Evolutionary conservation across 106 monocot genomes (phyloP).

Genomic region (Xerophyta viscosa): DNA sequence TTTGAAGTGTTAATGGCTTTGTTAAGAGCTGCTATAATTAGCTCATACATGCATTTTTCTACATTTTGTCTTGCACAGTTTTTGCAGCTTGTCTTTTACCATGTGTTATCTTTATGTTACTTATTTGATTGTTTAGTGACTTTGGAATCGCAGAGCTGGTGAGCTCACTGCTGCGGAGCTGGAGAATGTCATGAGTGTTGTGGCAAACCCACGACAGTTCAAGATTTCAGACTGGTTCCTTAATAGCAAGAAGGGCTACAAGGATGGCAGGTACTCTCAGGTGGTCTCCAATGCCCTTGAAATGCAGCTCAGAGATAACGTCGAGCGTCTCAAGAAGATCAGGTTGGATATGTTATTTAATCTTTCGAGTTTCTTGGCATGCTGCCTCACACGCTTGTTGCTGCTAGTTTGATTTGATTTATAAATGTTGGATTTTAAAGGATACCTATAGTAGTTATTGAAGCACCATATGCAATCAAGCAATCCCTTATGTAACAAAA

Average conservation of each 20-base stretch:
- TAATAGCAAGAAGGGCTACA: conserved; percentile 88
- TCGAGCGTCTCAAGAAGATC: conserved; percentile 67
- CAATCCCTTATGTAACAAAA: no score
- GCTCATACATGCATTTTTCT: no score
- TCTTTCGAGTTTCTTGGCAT: neutral
- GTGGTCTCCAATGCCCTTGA: conserved; percentile 74
- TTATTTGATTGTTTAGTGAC: neutral
- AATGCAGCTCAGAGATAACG: conserved; percentile 82
- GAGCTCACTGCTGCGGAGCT: conserved; percentile 63
- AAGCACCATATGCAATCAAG: neutral
- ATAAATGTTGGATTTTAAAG: neutral
- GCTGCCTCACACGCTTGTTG: neutral
- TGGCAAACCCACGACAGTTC: conserved; percentile 73
- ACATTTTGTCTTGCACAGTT: no score
- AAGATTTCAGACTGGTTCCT: conserved; percentile 90
- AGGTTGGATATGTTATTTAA: conserved; percentile 16
- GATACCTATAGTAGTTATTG: neutral
- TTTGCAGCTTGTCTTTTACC: neutral
- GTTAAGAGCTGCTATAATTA: no score
- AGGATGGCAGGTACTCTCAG: conserved; percentile 75
- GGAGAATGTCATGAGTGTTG: conserved; percentile 60
- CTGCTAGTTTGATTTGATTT: neutral
- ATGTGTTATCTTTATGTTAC: neutral
- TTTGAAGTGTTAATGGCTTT: no score
- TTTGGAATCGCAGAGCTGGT: conserved; percentile 59